These are phyloP conservation scores for Sorghum bicolor DNA, from an alignment of 176 grass and related monocot genomes.

Conservation along the genomic window DNA sequence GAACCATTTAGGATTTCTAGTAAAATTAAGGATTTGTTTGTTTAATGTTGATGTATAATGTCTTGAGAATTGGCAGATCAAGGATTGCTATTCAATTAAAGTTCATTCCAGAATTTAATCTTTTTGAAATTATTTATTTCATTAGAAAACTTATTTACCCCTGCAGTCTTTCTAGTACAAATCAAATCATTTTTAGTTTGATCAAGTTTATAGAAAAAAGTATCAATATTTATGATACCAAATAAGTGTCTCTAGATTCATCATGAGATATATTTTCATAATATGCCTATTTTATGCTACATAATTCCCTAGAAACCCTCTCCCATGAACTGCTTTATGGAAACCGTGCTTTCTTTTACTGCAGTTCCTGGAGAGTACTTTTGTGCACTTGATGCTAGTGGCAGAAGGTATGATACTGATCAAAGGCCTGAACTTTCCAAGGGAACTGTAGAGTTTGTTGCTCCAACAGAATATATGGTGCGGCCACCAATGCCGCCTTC, in stretches of 20 bases:
- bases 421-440: constrained; percentile 91
- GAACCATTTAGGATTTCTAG: neutral
- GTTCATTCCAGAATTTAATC: neutral
- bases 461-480: constrained; percentile 98
- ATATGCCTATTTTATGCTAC: neutral
- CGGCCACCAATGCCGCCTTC: constrained; percentile 94
- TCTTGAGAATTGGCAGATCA: neutral
- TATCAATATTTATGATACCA: neutral
- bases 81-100: neutral
- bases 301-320: constrained; percentile 23
- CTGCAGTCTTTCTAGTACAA: neutral
- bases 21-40: constrained; percentile 11
- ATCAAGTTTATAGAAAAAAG: neutral
- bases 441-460: constrained; percentile 97
- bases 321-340: neutral
- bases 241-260: neutral
- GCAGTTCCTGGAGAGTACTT: constrained; percentile 91
- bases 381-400: constrained; percentile 76
- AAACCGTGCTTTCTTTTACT: constrained; percentile 25
- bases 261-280: neutral
- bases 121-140: constrained; percentile 7
- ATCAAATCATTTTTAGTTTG: neutral
- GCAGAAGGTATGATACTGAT: constrained; percentile 80
- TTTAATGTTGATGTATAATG: neutral
- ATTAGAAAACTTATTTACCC: neutral